Conservation (phyloP, 225 moss, liverwort and hornwort genomes). For the Polytrichum commune region DNA sequence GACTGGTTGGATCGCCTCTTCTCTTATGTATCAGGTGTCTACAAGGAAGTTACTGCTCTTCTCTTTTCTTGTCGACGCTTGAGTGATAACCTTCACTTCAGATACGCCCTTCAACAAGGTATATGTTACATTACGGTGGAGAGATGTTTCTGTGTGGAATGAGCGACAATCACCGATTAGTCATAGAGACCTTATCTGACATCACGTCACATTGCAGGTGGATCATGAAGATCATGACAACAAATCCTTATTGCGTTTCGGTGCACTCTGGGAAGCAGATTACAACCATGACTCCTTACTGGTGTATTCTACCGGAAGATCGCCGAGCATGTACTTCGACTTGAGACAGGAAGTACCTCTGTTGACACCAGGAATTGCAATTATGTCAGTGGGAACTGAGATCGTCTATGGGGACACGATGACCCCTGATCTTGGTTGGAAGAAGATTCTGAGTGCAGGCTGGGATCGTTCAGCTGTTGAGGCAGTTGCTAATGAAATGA, state of each 20-base stretch:
- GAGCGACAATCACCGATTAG: too few species aligned
- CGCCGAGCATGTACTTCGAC: slow-evolving; percentile 53
- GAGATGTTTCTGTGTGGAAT: too few species aligned
- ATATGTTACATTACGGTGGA: too few species aligned
- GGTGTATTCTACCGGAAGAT: slow-evolving; percentile 59
- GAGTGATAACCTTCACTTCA: too few species aligned
- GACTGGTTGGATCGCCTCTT: too few species aligned
- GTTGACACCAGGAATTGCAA: slow-evolving; percentile 57
- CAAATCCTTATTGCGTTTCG: slow-evolving; percentile 54
- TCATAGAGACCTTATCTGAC: too few species aligned
- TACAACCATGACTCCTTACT: slow-evolving; percentile 66
- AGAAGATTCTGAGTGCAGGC: slow-evolving; percentile 43
- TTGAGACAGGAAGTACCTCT: slow-evolving; percentile 57
- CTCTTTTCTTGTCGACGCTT: too few species aligned
- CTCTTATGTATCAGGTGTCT: too few species aligned
- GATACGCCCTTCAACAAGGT: too few species aligned
- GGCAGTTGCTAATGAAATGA: slow-evolving; percentile 63
- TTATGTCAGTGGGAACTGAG: slow-evolving; percentile 62
- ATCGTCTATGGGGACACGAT: slow-evolving; percentile 58
- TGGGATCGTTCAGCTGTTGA: slow-evolving; percentile 62
- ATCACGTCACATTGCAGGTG: slow-evolving; percentile 37
- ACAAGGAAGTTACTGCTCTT: too few species aligned
- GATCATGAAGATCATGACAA: slow-evolving; percentile 46
- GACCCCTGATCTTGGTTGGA: slow-evolving; percentile 57
- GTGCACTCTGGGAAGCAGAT: slow-evolving; percentile 60